Base-by-base conservation (phyloP, 768 basidiomycete species). In the Megacollybia marginata region DNA sequence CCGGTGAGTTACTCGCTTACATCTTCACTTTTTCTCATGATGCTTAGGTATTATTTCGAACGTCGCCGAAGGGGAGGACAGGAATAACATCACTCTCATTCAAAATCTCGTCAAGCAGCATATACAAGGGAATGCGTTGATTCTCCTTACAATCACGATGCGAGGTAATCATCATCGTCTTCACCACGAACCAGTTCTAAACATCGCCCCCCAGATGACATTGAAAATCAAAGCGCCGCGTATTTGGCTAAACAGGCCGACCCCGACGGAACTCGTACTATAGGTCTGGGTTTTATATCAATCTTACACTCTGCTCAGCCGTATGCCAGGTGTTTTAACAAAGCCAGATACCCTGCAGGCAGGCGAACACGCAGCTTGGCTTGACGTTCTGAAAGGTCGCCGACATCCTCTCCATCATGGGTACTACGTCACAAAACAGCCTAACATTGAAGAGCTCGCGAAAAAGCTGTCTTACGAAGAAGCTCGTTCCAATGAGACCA, bases 161-260 rank as follows among this genome's bases (percentile, higher is more conserved):
- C 72, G 71, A 52, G 77, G 76, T 76, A 44, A 28, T 15, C 28
- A 62, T 57, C 12, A n/a, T 44, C 28, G 15, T 8, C 2, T 15
- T 23, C 23, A n/a, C 28, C 13, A 19, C 28, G 36, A 19, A n/a
- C 40, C 13, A 36, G 15, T 31, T 18, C 8, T 44, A 12, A n/a
- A 42, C 15, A 9, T 16, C n/a, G 1, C 35, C 9, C 1, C 36
- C 10, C 45, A 81, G 80, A 78, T 45, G 81, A 83, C 49, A 73
- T 79, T 46, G 73, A 81, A 54, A 82, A 80, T 54, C 79, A 80
- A 55, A 74, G 72, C 47, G 80, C 81, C 0, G 64, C 72, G 10
- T 62, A 64, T 1, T 67, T 81, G 2, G 80, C 79, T 1, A 62
- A 60, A 2, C 59, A 71, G 32, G 71, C 57, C 33, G 80, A 82